These are phyloP conservation scores for Hanseniaspora jakobsenii DNA, from an alignment of 805 yeast species.

Conservation along the genomic window DNA sequence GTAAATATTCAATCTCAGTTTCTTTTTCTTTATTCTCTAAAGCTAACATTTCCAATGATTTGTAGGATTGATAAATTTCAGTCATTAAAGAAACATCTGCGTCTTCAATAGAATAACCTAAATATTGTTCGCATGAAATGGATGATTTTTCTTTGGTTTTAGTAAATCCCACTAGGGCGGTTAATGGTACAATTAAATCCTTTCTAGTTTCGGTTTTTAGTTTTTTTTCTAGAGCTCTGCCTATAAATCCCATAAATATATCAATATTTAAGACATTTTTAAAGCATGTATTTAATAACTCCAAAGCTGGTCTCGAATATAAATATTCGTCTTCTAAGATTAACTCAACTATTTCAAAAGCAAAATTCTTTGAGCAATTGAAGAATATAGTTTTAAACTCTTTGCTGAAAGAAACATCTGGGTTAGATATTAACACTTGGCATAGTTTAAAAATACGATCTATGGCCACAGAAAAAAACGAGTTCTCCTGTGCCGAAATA, in stretches of 20 bases:
- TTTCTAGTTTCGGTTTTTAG: conserved; percentile 6
- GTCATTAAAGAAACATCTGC: background rate
- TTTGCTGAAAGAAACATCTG: too few species aligned
- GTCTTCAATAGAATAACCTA: background rate
- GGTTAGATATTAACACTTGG: background rate
- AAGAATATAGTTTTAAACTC: background rate
- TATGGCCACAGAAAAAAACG: conserved; percentile 26
- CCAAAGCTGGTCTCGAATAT: conserved; percentile 7
- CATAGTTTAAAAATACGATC: conserved; percentile 18
- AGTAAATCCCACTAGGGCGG: conserved; percentile 7
- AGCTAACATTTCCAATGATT: background rate
- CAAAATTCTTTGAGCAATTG: background rate
- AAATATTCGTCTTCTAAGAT: conserved; percentile 9
- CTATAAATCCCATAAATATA: conserved; percentile 1
- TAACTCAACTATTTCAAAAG: conserved; percentile 4
- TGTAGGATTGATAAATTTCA: background rate
- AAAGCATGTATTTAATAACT: conserved; percentile 4
- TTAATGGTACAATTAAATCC: conserved; percentile 9
- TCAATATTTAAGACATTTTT: conserved; percentile 5
- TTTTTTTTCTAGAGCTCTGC: background rate
- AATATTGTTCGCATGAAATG: background rate
- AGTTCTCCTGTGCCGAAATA: conserved; percentile 48
- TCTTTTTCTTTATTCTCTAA: conserved; percentile 17
- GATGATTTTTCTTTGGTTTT: background rate
- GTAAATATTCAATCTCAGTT: too few species aligned